These are phyloP conservation scores for Jackrogersella multiformis DNA, from an alignment of 495 filamentous ascomycete species.

Conservation along the genomic window DNA sequence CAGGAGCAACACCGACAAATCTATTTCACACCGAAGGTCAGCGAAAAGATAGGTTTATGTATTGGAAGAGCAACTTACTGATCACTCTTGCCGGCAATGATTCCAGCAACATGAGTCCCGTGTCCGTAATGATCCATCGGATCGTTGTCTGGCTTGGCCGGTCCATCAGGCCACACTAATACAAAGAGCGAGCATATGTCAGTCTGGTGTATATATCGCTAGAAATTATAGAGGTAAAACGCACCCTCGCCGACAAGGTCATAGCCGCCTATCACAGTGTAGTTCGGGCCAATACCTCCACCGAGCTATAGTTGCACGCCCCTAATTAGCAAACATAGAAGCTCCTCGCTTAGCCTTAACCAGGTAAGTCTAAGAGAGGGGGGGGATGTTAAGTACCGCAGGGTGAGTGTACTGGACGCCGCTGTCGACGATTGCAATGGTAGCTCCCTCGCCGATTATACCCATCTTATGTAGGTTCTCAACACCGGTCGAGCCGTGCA, in stretches of 20 bases:
- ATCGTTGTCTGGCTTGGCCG: conserved; percentile 50
- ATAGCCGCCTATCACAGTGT: conserved; percentile 49
- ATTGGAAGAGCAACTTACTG: conserved; percentile 25
- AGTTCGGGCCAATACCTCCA: conserved; percentile 49
- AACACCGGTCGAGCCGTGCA: conserved; percentile 46
- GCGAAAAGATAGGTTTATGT: not conserved
- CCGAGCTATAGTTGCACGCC: conserved; percentile 37
- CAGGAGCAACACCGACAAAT: conserved; percentile 61
- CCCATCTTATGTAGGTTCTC: conserved; percentile 46
- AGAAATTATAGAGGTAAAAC: not conserved
- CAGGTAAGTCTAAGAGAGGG: not conserved
- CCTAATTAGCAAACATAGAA: not conserved
- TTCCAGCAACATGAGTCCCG: conserved; percentile 61
- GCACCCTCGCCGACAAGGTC: conserved; percentile 47
- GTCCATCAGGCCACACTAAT: conserved; percentile 39
- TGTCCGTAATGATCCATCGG: conserved; percentile 55
- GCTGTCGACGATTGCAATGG: conserved; percentile 52
- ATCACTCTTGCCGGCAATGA: conserved; percentile 57
- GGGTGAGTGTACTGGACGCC: conserved; percentile 59
- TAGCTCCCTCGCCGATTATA: conserved; percentile 44
- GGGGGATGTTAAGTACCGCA: conserved; percentile 40
- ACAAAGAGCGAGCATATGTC: not conserved
- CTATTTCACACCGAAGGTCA: conserved; percentile 19
- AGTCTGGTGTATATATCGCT: not conserved
- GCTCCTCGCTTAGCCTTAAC: not conserved